Conservation (phyloP, 306 rosid genomes). For the Corylus americana region DNA sequence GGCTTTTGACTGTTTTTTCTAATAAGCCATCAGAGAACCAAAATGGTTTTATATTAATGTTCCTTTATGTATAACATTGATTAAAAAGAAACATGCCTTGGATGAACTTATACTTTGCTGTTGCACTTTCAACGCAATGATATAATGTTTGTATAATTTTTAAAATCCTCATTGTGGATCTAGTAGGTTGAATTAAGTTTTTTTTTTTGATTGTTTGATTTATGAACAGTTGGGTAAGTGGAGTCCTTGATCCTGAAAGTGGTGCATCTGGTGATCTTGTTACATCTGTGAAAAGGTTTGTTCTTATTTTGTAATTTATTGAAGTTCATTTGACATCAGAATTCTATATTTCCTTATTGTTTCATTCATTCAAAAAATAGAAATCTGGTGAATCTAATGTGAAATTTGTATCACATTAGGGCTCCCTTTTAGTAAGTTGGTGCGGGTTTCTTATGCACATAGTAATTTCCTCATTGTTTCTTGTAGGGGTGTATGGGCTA, state of each 20-base stretch:
- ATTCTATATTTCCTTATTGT: no score
- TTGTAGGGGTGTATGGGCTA: slow-evolving; percentile 95
- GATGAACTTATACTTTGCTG: slow-evolving; percentile 7
- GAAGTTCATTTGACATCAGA: not conserved
- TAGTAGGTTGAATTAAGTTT: not conserved
- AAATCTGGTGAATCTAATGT: no score
- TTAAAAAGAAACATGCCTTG: not conserved
- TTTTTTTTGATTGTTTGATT: not conserved
- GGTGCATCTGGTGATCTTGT: slow-evolving; percentile 78
- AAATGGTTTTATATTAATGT: not conserved
- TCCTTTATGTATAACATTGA: not conserved
- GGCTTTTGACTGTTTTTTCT: not conserved
- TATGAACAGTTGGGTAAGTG: slow-evolving; percentile 84
- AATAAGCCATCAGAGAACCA: not conserved
- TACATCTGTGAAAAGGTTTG: slow-evolving; percentile 87
- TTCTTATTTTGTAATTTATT: slow-evolving; percentile 14
- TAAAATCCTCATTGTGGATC: not conserved
- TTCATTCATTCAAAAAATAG: no score
- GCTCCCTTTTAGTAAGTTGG: no score
- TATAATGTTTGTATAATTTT: not conserved
- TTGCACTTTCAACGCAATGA: not conserved
- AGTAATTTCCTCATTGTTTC: slow-evolving; percentile 19
- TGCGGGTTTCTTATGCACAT: not conserved
- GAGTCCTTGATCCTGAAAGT: slow-evolving; percentile 89
- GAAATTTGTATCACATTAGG: no score